Percentiles rank a stretch among this genome's conserved stretches.
Evolutionary conservation across 139 green algal genomes (phyloP).

Genomic region (Asterochloris sp.): DNA sequence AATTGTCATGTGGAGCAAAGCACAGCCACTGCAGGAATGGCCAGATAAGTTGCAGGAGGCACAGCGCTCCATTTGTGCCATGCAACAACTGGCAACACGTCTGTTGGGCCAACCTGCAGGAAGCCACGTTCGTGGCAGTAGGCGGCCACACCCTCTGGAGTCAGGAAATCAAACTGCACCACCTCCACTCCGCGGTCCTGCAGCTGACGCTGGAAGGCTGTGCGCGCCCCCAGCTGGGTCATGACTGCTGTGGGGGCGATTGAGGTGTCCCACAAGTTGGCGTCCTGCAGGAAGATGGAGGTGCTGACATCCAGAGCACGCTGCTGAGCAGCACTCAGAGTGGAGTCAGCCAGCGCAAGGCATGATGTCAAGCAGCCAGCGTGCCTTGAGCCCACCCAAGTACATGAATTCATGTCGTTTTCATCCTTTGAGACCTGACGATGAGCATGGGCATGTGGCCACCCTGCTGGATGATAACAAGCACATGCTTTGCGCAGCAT

Average conservation of each 20-base stretch:
- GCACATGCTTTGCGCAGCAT: neutral
- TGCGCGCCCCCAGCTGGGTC: conserved; percentile 85
- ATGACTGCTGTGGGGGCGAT: conserved; percentile 94
- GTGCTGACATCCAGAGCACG: too few relatives aligned
- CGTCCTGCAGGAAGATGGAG: conserved; percentile 38
- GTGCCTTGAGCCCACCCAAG: neutral
- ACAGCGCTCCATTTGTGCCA: too few relatives aligned
- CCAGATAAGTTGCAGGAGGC: too few relatives aligned
- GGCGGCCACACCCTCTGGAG: conserved; percentile 66
- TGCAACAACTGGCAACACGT: neutral
- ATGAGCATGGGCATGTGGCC: neutral
- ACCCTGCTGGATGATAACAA: neutral
- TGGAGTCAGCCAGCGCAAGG: too few relatives aligned
- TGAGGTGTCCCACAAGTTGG: conserved; percentile 86
- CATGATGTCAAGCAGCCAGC: neutral
- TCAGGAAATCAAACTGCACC: conserved; percentile 98
- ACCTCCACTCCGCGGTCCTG: conserved; percentile 84
- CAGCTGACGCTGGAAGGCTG: conserved; percentile 61
- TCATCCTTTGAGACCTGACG: neutral
- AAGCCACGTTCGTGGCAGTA: conserved; percentile 93
- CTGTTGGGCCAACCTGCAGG: conserved; percentile 44
- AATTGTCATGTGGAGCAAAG: too few relatives aligned
- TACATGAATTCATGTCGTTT: too few relatives aligned
- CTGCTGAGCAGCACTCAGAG: neutral
- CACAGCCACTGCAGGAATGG: too few relatives aligned